phyloP scores from a whole-genome alignment of 257 asterid species.

The Verbena officinalis region DNA sequence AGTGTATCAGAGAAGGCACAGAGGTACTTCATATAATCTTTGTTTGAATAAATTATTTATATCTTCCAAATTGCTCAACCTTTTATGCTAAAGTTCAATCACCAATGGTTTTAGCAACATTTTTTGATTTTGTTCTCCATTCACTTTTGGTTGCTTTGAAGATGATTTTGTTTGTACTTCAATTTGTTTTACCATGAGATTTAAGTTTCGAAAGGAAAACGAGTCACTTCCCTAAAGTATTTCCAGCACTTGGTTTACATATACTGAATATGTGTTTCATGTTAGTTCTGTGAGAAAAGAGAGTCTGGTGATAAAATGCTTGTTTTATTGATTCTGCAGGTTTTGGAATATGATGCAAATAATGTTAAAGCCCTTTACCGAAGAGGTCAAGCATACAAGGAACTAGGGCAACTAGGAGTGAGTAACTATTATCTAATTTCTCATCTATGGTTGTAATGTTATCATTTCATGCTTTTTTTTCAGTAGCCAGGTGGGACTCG shows the following conservation, averaged over 20 bases:
- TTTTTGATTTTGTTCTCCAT: not conserved
- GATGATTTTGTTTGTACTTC: conserved; percentile 9
- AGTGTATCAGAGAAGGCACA: conserved; percentile 83
- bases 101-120: not conserved
- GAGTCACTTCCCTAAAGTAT: not conserved
- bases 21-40: conserved; percentile 57
- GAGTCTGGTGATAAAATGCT: conserved; percentile 14
- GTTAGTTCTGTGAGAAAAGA: conserved; percentile 22
- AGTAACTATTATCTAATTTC: conserved; percentile 38
- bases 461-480: too few species aligned
- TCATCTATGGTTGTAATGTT: conserved; percentile 19
- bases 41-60: conserved; percentile 16
- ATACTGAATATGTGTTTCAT: not conserved
- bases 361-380: conserved; percentile 93
- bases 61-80: conserved; percentile 23
- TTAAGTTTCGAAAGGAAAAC: conserved; percentile 4
- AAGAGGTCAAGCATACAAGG: conserved; percentile 91
- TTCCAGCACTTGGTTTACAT: conserved; percentile 18
- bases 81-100: conserved; percentile 7
- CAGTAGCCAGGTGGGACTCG: not conserved
- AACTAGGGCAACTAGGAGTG: conserved; percentile 69
- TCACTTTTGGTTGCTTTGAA: conserved; percentile 22
- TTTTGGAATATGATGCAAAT: conserved; percentile 64
- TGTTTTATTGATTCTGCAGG: conserved; percentile 51
- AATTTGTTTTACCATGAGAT: conserved; percentile 9